Evolutionary conservation across 345 rosid genomes (phyloP).

Genomic region (Psidium friedrichsthalianum): DNA sequence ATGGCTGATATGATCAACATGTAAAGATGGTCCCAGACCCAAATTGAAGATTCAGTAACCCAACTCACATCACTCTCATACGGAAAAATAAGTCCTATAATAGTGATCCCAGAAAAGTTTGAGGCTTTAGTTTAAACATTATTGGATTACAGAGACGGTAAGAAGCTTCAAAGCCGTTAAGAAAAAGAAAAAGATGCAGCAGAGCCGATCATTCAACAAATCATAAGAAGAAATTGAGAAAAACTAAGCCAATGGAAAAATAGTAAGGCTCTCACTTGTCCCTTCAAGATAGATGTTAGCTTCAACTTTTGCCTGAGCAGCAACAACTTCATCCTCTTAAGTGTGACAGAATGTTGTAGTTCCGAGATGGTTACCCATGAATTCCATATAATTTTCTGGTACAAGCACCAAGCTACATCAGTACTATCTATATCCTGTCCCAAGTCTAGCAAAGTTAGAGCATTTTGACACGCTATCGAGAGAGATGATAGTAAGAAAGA

Average conservation of each 20-base stretch:
- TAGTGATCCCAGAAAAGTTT: not conserved
- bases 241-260: not conserved
- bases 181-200: not conserved
- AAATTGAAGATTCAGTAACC: no score
- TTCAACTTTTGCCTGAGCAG: constrained; percentile 76
- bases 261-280: constrained; percentile 54
- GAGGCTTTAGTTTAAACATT: not conserved
- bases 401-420: not conserved
- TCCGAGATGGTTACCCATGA: constrained; percentile 81
- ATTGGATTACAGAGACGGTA: not conserved
- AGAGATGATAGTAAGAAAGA: not conserved
- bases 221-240: not conserved
- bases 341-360: constrained; percentile 67
- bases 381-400: constrained; percentile 80
- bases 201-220: not conserved
- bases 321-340: constrained; percentile 72
- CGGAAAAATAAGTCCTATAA: not conserved
- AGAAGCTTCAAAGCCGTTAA: not conserved
- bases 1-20: no score
- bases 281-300: constrained; percentile 71
- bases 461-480: not conserved
- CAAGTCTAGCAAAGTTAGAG: not conserved
- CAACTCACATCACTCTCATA: not conserved
- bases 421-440: not conserved
- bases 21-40: no score